A percentile compares a stretch with the other conserved stretches of the same genome.
Conservation (phyloP, 1,284 basidiomycete genomes). For the Xanthoconium separans region DNA sequence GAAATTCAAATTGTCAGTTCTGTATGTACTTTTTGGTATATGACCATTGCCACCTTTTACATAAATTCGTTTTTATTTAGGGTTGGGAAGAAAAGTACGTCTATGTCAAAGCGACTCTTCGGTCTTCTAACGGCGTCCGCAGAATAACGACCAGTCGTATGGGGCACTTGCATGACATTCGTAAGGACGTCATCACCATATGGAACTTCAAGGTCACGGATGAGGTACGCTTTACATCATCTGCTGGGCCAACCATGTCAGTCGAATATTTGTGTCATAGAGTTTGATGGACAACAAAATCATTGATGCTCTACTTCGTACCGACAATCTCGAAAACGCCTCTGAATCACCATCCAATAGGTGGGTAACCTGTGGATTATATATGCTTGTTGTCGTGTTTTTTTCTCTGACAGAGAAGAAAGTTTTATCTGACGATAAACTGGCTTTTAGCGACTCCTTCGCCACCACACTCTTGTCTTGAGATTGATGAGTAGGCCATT, state of each 20-base stretch:
- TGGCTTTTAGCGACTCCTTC: too few species aligned
- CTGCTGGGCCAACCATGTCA: background rate
- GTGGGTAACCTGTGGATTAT: background rate
- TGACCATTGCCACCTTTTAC: too few species aligned
- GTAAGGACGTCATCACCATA: conserved; percentile 24
- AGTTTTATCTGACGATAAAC: too few species aligned
- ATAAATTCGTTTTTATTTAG: conserved; percentile 2
- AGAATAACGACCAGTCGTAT: conserved; percentile 31
- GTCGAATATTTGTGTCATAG: background rate
- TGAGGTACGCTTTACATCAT: conserved; percentile 9
- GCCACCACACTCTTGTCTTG: too few species aligned
- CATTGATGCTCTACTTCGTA: background rate
- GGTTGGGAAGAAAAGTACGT: conserved; percentile 26
- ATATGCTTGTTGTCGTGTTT: too few species aligned
- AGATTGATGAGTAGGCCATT: too few species aligned
- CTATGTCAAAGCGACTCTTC: background rate
- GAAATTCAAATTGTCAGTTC: conserved; percentile 18
- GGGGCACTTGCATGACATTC: conserved; percentile 24
- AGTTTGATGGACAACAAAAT: conserved; percentile 15
- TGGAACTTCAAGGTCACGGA: conserved; percentile 33
- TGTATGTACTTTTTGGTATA: conserved; percentile 1
- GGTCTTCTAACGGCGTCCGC: background rate
- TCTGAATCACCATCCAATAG: conserved; percentile 1
- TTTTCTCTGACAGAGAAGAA: too few species aligned
- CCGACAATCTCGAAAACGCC: conserved; percentile 5